A percentile compares a stretch with the other conserved stretches of the same genome.
Conservation (phyloP, 768 basidiomycete species). For the Obba rivulosa region DNA sequence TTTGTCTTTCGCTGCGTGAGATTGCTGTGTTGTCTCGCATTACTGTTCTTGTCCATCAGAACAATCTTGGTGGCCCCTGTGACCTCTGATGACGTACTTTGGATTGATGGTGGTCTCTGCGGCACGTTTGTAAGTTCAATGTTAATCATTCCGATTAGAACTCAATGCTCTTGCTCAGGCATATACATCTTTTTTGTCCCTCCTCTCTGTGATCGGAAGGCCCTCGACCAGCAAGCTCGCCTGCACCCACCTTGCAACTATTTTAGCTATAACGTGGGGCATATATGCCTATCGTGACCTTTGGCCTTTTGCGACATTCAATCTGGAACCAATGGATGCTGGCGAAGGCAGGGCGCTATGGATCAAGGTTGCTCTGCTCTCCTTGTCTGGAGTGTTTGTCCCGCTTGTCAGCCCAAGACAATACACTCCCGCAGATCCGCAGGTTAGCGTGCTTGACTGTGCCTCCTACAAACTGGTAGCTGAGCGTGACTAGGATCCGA, state of each 20-base stretch:
- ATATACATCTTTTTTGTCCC: slow-evolving; percentile 20
- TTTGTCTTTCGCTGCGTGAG: slow-evolving; percentile 44
- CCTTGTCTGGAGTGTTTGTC: slow-evolving; percentile 39
- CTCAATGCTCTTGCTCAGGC: slow-evolving; percentile 5
- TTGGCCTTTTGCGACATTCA: slow-evolving; percentile 54
- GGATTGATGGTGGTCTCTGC: slow-evolving; percentile 9
- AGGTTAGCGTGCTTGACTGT: slow-evolving; percentile 23
- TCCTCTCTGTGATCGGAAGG: slow-evolving; percentile 13
- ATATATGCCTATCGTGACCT: slow-evolving; percentile 56
- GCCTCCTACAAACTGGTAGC: background rate
- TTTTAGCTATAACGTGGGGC: slow-evolving; percentile 41
- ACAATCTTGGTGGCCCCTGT: slow-evolving; percentile 15
- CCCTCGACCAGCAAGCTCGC: slow-evolving; percentile 10
- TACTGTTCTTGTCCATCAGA: slow-evolving; percentile 45
- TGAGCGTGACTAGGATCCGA: slow-evolving; percentile 16
- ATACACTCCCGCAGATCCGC: slow-evolving; percentile 54
- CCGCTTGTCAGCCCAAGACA: slow-evolving; percentile 52
- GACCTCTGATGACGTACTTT: background rate
- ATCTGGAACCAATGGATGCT: slow-evolving; percentile 42
- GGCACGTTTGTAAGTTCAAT: slow-evolving; percentile 11
- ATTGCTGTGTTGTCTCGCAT: slow-evolving; percentile 36
- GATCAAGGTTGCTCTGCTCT: slow-evolving; percentile 44
- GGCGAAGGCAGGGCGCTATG: slow-evolving; percentile 46
- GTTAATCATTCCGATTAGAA: background rate
- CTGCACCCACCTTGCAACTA: slow-evolving; percentile 41